A percentile compares a stretch with the other conserved stretches of the same genome.
Conservation (phyloP, 164 flowering plant species). For the Brasenia schreberi region DNA sequence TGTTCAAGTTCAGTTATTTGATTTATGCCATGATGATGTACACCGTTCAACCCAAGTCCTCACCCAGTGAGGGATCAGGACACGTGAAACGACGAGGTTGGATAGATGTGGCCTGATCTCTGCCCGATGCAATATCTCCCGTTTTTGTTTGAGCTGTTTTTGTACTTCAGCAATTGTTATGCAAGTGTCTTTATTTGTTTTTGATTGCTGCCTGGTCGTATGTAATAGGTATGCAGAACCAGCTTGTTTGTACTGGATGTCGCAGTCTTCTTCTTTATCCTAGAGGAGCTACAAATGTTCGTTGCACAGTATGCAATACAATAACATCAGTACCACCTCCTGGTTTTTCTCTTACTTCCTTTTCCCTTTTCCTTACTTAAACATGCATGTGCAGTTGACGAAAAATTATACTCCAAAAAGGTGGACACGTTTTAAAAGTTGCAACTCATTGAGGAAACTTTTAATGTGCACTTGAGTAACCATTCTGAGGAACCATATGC, state of each 20-base stretch:
- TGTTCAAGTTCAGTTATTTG: no score
- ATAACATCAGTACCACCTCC: conserved; percentile 67
- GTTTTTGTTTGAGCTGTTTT: no score
- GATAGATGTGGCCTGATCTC: background rate
- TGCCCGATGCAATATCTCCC: background rate
- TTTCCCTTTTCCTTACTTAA: background rate
- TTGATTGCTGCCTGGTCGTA: background rate
- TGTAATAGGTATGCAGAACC: conserved; percentile 85
- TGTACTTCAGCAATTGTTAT: background rate
- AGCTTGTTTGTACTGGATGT: conserved; percentile 84
- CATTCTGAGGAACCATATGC: no score
- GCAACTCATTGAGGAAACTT: no score
- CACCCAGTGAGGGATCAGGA: no score
- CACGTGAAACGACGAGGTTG: no score
- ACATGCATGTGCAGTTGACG: background rate
- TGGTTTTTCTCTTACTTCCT: conserved; percentile 23
- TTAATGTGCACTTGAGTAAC: no score
- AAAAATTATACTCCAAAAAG: no score
- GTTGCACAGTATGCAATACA: conserved; percentile 78
- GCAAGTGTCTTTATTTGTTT: background rate
- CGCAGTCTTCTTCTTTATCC: conserved; percentile 75
- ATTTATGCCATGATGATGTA: no score
- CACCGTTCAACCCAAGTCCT: no score
- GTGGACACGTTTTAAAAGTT: no score
- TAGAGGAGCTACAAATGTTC: conserved; percentile 85